Percentiles rank a stretch among this genome's conserved stretches.
phyloP scores from a whole-genome alignment of 148 eudicot species.

The Vaccinium corymbosum region DNA sequence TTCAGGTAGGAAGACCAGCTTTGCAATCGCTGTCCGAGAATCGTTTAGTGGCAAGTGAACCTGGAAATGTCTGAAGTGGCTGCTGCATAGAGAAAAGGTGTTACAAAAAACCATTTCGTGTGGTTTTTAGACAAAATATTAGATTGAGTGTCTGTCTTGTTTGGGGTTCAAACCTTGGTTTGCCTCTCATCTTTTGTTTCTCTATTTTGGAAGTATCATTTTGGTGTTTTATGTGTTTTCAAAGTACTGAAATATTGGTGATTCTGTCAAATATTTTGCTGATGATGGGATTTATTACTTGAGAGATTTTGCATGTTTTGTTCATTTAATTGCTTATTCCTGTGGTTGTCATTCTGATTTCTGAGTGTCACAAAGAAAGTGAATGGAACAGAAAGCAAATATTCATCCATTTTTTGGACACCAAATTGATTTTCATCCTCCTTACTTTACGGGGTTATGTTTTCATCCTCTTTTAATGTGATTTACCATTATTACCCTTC shows the following conservation, averaged over 20 bases:
- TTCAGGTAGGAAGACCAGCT: conserved; percentile 41
- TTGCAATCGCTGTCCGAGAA: conserved; percentile 44
- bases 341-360: background rate
- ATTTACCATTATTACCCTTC: too few relatives aligned
- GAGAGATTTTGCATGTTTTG: background rate
- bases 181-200: background rate
- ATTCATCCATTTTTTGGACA: too few relatives aligned
- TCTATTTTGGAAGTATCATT: background rate
- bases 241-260: background rate
- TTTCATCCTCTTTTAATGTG: too few relatives aligned
- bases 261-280: background rate
- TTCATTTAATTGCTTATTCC: background rate
- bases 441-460: too few relatives aligned
- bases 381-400: too few relatives aligned
- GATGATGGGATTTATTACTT: background rate
- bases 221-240: background rate
- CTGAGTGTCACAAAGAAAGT: too few relatives aligned
- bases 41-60: conserved; percentile 2
- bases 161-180: conserved; percentile 11
- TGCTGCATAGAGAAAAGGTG: background rate
- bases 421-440: too few relatives aligned
- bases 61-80: background rate
- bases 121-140: background rate
- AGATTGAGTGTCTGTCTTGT: background rate
- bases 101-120: background rate